Conservation (phyloP, 176 grass and related monocot species). For the Hordeum marinum region DNA sequence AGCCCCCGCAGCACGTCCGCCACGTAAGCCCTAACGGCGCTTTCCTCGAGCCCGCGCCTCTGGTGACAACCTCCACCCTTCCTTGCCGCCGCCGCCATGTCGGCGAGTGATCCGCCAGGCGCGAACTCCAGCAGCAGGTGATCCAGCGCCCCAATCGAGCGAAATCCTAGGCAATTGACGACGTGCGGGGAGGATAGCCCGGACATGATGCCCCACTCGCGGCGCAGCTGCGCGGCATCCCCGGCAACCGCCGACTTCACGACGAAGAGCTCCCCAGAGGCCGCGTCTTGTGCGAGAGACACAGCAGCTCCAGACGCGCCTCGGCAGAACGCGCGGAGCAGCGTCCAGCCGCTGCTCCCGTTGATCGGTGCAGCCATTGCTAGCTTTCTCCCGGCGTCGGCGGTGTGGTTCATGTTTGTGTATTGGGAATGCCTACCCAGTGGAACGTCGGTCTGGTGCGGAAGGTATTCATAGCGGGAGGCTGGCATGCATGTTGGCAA, state of each 20-base stretch:
- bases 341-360: constrained; percentile 13
- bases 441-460: not conserved
- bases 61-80: not conserved
- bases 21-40: not conserved
- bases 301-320: constrained; percentile 36
- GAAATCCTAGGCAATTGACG: constrained; percentile 31
- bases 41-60: constrained; percentile 30
- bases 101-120: constrained; percentile 42
- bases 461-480: not conserved
- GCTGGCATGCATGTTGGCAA: not conserved
- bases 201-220: constrained; percentile 39
- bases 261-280: constrained; percentile 29
- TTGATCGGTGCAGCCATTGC: not conserved
- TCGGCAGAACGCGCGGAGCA: not conserved
- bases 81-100: constrained; percentile 12
- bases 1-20: constrained; percentile 33
- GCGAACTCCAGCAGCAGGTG: constrained; percentile 51
- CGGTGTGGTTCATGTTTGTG: not conserved
- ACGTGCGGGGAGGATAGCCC: constrained; percentile 30
- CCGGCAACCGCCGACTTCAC: constrained; percentile 25
- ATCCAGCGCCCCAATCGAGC: not conserved
- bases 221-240: not conserved
- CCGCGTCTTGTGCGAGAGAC: not conserved
- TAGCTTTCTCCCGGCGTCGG: not conserved
- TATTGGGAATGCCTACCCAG: not conserved